phyloP scores from a whole-genome alignment of 345 rosid genomes.

The Melastoma malabathricum region DNA sequence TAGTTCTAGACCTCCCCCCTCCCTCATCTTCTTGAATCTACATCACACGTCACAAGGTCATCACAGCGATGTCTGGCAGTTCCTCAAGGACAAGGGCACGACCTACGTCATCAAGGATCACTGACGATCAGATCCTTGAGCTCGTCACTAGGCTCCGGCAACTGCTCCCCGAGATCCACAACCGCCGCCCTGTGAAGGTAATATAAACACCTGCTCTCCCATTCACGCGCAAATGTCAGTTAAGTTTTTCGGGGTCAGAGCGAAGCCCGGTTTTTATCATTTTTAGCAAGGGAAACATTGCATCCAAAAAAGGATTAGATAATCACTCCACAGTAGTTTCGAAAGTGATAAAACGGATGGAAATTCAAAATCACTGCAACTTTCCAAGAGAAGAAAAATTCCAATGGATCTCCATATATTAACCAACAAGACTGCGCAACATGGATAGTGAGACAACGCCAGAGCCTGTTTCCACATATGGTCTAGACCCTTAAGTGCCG shows the following conservation, averaged over 20 bases:
- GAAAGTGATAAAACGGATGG: too few relatives aligned
- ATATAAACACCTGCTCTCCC: conserved; percentile 6
- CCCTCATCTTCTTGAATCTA: conserved; percentile 5
- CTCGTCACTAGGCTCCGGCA: conserved; percentile 76
- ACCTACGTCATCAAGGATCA: conserved; percentile 46
- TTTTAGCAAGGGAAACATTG: too few relatives aligned
- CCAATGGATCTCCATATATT: too few relatives aligned
- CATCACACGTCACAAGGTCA: not conserved
- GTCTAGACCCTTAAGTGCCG: too few relatives aligned
- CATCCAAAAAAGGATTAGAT: too few relatives aligned
- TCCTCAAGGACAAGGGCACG: conserved; percentile 67
- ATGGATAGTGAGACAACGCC: not conserved
- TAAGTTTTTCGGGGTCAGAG: too few relatives aligned
- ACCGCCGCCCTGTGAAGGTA: conserved; percentile 75
- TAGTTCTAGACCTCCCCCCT: not conserved
- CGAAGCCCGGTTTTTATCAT: too few relatives aligned
- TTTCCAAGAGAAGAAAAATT: too few relatives aligned
- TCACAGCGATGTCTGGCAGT: not conserved
- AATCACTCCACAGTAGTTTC: too few relatives aligned
- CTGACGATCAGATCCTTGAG: conserved; percentile 75
- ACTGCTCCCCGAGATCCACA: conserved; percentile 80
- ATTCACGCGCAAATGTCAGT: too few relatives aligned
- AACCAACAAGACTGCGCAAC: not conserved
- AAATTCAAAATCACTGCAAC: too few relatives aligned
- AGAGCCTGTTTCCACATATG: too few relatives aligned